Percentiles rank a stretch among this genome's conserved stretches.
Evolutionary conservation across 2,329 filamentous ascomycete genomes (phyloP).

Genomic region (Ceratocystis colombiana): DNA sequence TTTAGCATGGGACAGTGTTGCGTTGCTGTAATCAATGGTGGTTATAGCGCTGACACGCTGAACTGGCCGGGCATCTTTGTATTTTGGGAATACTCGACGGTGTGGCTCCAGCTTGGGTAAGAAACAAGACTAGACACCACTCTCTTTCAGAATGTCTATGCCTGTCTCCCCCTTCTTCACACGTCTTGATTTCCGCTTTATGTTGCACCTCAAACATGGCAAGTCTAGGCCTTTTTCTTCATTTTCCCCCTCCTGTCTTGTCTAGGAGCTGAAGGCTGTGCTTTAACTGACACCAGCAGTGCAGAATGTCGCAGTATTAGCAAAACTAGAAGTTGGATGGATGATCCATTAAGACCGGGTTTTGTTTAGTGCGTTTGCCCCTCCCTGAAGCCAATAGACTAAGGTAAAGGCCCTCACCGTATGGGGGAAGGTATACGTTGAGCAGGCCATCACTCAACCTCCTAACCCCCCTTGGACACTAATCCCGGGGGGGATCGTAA

Average conservation of each 20-base stretch:
- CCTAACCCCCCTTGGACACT: background rate
- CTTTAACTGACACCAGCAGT: background rate
- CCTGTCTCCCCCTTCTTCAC: background rate
- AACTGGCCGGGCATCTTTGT: no score
- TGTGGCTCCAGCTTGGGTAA: no score
- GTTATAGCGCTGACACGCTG: no score
- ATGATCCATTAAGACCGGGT: background rate
- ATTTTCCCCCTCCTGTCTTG: background rate
- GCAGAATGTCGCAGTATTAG: conserved; percentile 9
- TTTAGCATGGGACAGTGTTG: no score
- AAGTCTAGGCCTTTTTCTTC: background rate
- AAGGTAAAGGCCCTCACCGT: background rate
- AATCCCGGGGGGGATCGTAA: background rate
- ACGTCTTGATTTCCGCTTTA: conserved; percentile 1
- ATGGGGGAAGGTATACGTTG: no score
- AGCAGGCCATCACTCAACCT: background rate
- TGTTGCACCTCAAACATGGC: conserved; percentile 1
- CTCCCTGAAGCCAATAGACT: background rate
- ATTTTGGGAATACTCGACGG: no score
- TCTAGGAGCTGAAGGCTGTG: background rate
- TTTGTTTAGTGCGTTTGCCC: background rate
- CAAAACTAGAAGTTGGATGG: background rate
- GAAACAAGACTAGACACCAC: background rate
- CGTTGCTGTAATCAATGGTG: no score
- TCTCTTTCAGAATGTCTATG: background rate